Evolutionary conservation across 345 rosid genomes (phyloP).

Genomic region (Dimocarpus longan): DNA sequence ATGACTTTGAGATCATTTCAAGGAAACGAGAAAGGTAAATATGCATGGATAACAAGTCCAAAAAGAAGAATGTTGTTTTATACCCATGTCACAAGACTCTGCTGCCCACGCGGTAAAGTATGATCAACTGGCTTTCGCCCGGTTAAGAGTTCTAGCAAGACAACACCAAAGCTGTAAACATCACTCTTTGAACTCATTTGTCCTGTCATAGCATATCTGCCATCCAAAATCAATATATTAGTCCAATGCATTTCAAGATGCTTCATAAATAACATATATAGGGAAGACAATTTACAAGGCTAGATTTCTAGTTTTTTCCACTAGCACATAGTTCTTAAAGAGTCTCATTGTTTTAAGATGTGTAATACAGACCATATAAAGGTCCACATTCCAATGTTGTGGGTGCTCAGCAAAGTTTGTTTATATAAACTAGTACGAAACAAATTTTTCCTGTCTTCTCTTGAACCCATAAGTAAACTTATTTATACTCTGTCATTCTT

Average conservation of each 20-base stretch:
- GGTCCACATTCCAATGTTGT: background rate
- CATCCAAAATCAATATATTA: constrained; percentile 4
- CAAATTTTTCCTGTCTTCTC: background rate
- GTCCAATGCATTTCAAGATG: background rate
- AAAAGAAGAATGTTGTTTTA: constrained; percentile 9
- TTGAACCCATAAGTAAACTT: background rate
- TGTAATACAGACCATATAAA: background rate
- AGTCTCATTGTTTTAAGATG: background rate
- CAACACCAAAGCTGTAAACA: constrained; percentile 84
- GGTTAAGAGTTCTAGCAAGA: constrained; percentile 76
- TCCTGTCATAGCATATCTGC: constrained; percentile 86
- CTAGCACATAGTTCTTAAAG: background rate
- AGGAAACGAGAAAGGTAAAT: background rate
- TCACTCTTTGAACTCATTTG: constrained; percentile 76
- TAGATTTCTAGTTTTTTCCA: background rate
- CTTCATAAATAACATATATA: background rate
- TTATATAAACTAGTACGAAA: background rate
- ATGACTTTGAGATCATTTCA: background rate
- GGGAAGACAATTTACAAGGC: background rate
- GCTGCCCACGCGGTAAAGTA: constrained; percentile 80
- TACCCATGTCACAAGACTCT: constrained; percentile 88
- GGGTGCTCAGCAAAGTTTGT: background rate
- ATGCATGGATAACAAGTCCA: background rate
- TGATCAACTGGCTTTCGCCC: constrained; percentile 91
- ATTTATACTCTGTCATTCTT: background rate